Evolutionary conservation across 805 yeast species (phyloP), one percentile per base, ranked within the genome.

Genomic region (Myxozyma vanderwaltii): DNA sequence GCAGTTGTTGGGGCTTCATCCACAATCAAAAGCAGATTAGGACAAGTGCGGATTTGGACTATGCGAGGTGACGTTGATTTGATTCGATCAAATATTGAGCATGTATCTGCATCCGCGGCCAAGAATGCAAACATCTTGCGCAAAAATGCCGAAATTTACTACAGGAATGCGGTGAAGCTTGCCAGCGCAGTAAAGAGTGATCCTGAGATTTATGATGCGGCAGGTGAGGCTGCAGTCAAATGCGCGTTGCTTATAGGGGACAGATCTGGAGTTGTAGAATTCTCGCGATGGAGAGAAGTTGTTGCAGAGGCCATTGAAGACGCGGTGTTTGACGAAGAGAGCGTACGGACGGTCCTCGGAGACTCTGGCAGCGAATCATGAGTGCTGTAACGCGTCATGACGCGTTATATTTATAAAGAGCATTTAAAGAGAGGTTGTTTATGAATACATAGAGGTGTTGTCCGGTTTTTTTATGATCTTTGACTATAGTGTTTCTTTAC

Each of bases 51-150:
- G 41, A 51, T 65, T 12, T 66, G 68, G 68, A 57, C 58, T 6
- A 61, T 60, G 17, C 58, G 65, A 1, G 72, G 70, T 12, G 72
- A 69, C 49, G 54, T 65, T 12, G 71, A 69, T 21, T 51, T 63
- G 55, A 43, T 65, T 45, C 65, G 71, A 39, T 24, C 67, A 3
- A 48, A 54, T 17, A 62, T 69, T 35, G 55, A 39, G 8, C 48
- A n/a, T n/a, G 41, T 45, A 17, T 44, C 46, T 15, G 52, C 56
- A 4, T 50, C 58, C 6, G 65, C 68, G 4, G 67, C 68, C 13
- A 58, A 55, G 51, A 69, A 69, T 56, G 47, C 52, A 27, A 41
- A 48, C 13, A 58, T 65, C 31, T 57, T 69, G 45, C 47, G 58
- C 24, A 53, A 59, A 31, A 69, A 69, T 44, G 68, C 71, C 6